Conservation (phyloP, 805 yeast genomes). For the Sungouiozyma intestinalis region DNA sequence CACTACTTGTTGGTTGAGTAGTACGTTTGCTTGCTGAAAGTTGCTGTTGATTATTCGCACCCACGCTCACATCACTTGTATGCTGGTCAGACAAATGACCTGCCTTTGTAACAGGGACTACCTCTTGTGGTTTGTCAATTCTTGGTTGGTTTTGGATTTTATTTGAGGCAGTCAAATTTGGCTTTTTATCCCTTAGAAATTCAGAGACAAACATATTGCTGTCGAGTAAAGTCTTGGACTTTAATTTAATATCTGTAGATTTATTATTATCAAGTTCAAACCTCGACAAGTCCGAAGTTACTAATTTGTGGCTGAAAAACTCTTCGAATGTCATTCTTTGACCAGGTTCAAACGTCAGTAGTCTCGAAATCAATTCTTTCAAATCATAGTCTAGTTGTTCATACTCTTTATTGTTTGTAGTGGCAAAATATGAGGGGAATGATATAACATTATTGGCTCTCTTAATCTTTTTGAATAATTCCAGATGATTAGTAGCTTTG, state of each 20-base stretch:
- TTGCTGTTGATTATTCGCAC: not conserved
- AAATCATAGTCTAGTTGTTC: constrained; percentile 50
- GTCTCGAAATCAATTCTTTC: constrained; percentile 57
- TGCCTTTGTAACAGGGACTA: constrained; percentile 1
- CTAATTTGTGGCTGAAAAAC: constrained; percentile 67
- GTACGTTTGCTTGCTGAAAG: not conserved
- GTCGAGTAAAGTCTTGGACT: constrained; percentile 57
- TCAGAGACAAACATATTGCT: constrained; percentile 72
- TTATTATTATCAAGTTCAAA: constrained; percentile 30
- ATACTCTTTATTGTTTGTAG: constrained; percentile 3
- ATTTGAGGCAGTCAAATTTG: constrained; percentile 2
- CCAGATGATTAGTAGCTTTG: constrained; percentile 87
- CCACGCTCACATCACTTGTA: not conserved
- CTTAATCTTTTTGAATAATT: constrained; percentile 77
- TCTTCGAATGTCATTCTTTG: constrained; percentile 84
- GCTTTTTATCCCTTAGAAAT: constrained; percentile 38
- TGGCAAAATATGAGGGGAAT: constrained; percentile 53
- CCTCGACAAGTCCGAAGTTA: constrained; percentile 39
- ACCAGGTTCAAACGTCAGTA: constrained; percentile 74
- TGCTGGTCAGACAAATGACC: not conserved
- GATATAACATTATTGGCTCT: constrained; percentile 64
- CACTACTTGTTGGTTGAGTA: constrained; percentile 16
- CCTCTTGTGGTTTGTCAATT: constrained; percentile 2
- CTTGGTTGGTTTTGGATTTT: constrained; percentile 4
- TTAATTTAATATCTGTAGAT: constrained; percentile 51